phyloP scores from a whole-genome alignment of 2,329 filamentous ascomycete species.

The Diaporthe sp. region DNA sequence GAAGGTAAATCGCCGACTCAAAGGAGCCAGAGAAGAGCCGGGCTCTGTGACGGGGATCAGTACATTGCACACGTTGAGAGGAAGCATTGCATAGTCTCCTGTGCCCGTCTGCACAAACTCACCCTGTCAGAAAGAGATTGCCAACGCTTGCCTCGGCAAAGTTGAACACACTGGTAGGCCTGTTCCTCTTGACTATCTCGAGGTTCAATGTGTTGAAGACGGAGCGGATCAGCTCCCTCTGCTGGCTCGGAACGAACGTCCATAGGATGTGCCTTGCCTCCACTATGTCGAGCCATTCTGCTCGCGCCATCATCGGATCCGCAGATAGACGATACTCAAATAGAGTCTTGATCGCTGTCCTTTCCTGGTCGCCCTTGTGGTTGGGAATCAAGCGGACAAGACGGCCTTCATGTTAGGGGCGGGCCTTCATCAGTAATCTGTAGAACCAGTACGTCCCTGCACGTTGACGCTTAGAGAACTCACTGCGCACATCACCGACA shows the following conservation, averaged over 20 bases:
- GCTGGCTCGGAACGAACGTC: slow-evolving; percentile 75
- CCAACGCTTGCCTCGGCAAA: slow-evolving; percentile 81
- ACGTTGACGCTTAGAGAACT: slow-evolving; percentile 41
- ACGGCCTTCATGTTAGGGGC: slow-evolving; percentile 68
- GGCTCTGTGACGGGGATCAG: slow-evolving; percentile 54
- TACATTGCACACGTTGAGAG: background rate
- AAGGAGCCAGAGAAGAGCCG: slow-evolving; percentile 92
- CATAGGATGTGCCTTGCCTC: slow-evolving; percentile 85
- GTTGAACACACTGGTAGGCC: slow-evolving; percentile 80
- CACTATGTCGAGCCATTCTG: slow-evolving; percentile 90
- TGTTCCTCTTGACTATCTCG: slow-evolving; percentile 80
- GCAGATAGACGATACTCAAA: slow-evolving; percentile 88
- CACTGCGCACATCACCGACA: slow-evolving; percentile 80
- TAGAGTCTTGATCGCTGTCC: slow-evolving; percentile 79
- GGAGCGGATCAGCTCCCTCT: slow-evolving; percentile 81
- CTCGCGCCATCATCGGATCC: slow-evolving; percentile 68
- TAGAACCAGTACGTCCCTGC: background rate
- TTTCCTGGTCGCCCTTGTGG: slow-evolving; percentile 68
- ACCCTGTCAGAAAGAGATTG: slow-evolving; percentile 83
- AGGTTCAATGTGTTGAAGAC: slow-evolving; percentile 81
- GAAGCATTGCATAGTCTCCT: background rate
- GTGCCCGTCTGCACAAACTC: slow-evolving; percentile 29
- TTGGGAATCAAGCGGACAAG: slow-evolving; percentile 91
- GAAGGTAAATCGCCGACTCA: slow-evolving; percentile 90
- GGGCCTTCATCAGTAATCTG: slow-evolving; percentile 14